phyloP scores from a whole-genome alignment of 1,284 basidiomycete species.

The Megacollybia platyphylla region DNA sequence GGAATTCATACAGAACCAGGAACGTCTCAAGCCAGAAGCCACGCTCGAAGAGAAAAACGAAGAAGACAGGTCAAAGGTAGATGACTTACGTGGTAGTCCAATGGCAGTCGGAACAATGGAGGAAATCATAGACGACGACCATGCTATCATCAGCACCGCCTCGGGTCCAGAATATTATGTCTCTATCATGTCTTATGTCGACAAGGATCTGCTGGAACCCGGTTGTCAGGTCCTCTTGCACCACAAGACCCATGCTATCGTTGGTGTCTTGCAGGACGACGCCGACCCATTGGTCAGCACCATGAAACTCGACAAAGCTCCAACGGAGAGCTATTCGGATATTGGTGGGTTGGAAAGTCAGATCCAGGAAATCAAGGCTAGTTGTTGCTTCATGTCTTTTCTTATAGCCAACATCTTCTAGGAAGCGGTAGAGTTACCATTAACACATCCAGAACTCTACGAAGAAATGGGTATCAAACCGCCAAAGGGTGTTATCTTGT shows the following conservation, averaged over 20 bases:
- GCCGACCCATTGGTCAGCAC: conserved; percentile 96
- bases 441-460: conserved; percentile 97
- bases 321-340: conserved; percentile 97
- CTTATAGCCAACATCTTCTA: conserved; percentile 16
- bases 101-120: conserved; percentile 97
- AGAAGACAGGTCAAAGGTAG: conserved; percentile 89
- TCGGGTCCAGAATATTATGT: conserved; percentile 98
- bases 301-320: conserved; percentile 99
- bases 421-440: conserved; percentile 96
- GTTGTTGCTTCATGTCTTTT: conserved; percentile 6
- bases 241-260: conserved; percentile 92
- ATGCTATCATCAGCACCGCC: conserved; percentile 93
- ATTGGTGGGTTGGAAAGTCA: conserved; percentile 95
- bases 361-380: conserved; percentile 97
- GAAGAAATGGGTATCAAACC: conserved; percentile 99
- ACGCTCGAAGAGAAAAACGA: conserved; percentile 90
- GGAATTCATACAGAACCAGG: conserved; percentile 95
- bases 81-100: conserved; percentile 89
- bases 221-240: conserved; percentile 93
- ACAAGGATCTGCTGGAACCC: conserved; percentile 96
- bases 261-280: conserved; percentile 94
- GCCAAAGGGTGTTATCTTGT: conserved; percentile 98
- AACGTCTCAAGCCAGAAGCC: conserved; percentile 73
- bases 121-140: conserved; percentile 99
- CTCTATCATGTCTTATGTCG: conserved; percentile 96